phyloP scores from a whole-genome alignment of 345 rosid genomes.

The Populus ilicifolia region DNA sequence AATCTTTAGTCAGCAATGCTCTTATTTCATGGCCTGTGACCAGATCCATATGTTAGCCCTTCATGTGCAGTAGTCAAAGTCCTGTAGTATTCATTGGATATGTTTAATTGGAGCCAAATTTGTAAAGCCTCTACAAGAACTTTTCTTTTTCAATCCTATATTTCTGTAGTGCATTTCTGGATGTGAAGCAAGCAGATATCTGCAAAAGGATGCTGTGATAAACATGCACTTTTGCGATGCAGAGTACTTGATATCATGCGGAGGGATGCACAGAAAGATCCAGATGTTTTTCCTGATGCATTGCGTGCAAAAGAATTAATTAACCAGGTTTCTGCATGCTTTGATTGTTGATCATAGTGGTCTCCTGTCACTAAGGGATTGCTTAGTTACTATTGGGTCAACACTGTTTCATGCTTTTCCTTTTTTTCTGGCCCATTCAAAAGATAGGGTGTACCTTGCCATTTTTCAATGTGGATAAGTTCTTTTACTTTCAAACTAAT shows the following conservation, averaged over 20 bases:
- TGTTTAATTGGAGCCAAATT: not conserved
- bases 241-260: conserved; percentile 80
- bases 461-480: not conserved
- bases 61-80: not conserved
- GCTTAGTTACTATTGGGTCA: not conserved
- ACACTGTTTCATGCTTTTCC: not conserved
- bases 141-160: not conserved
- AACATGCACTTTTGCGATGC: conserved; percentile 26
- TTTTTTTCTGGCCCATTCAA: not conserved
- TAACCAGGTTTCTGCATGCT: conserved; percentile 47
- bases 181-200: not conserved
- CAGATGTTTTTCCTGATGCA: conserved; percentile 64
- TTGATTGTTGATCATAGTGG: not conserved
- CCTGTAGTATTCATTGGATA: not conserved
- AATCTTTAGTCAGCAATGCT: not conserved
- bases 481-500: conserved; percentile 2
- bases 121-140: no score
- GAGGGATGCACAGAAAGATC: conserved; percentile 79
- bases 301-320: conserved; percentile 55
- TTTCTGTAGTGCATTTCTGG: conserved; percentile 8
- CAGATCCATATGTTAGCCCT: not conserved
- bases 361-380: not conserved
- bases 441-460: not conserved
- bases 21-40: not conserved
- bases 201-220: conserved; percentile 2